Evolutionary conservation across 2,329 filamentous ascomycete genomes (phyloP).

Genomic region (Nannizziopsis arthrosporioides): DNA sequence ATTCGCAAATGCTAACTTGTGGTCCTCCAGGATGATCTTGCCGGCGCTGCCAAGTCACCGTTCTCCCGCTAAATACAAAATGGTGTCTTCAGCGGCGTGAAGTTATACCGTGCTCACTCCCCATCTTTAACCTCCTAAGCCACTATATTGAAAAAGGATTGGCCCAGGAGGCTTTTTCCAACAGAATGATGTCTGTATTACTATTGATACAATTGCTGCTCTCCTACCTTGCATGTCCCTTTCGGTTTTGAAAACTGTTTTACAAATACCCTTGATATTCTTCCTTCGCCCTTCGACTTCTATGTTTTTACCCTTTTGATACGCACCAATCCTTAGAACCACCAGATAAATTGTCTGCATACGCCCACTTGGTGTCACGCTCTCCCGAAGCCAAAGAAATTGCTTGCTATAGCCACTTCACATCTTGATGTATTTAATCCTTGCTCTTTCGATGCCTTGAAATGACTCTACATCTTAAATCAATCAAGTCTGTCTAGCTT

Average conservation of each 20-base stretch:
- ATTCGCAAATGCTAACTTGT: slow-evolving; percentile 9
- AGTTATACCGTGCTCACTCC: too few species aligned
- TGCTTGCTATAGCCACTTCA: not conserved
- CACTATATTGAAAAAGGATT: not conserved
- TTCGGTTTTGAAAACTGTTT: not conserved
- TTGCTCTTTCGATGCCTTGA: not conserved
- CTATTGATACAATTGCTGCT: not conserved
- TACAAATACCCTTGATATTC: not conserved
- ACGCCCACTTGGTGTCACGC: not conserved
- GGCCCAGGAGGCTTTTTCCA: not conserved
- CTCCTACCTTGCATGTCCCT: not conserved
- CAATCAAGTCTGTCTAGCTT: too few species aligned
- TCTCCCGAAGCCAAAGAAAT: not conserved
- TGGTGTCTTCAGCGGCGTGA: too few species aligned
- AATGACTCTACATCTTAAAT: too few species aligned
- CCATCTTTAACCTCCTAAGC: too few species aligned
- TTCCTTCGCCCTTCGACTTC: not conserved
- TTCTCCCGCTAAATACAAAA: slow-evolving; percentile 15
- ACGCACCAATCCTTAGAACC: too few species aligned
- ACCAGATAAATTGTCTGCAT: not conserved
- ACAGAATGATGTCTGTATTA: not conserved
- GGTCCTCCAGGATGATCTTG: slow-evolving; percentile 20
- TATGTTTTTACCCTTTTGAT: not conserved
- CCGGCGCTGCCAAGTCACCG: slow-evolving; percentile 16
- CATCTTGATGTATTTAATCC: not conserved